Base-by-base conservation (phyloP, 352 stramenopile genomes). In the Globisporangium recalcitrans region DNA sequence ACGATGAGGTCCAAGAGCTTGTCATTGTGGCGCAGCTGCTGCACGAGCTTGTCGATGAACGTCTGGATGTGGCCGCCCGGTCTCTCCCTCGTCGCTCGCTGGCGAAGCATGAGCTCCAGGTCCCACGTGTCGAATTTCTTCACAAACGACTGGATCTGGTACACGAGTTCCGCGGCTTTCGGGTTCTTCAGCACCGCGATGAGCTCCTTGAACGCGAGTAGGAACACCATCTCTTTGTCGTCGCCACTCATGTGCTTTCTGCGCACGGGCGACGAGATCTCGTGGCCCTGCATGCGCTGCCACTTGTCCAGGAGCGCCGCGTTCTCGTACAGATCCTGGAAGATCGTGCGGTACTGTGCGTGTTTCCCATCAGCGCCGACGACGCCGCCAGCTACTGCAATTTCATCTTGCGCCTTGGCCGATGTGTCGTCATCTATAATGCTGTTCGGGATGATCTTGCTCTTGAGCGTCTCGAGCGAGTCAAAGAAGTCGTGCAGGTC, bases 121-220 rank as follows among this genome's bases (percentile, higher is more conserved):
- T 88, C 70, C 77, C 79, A 88, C 14, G 82, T 59, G 22, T 82
- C 75, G 19, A 85, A 75, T 13, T 65, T 72, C 60, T 87, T 80
- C 4, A 92, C 78, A 49, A 93, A 93, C 13, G 75, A 78, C 57
- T 92, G 85, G 55, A 93, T 86, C 34, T 87, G 75, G 62, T 93
- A 90, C 51, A 93, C 85, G 11, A 91, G 44, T 26, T 93, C 82
- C 0, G 81, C 80, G 1, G 78, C 79, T 19, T 77, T 63, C 14
- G 80, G 64, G 24, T 85, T 74, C 64, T 90, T 91, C 29, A 93
- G 60, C 40, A 91, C 32, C 3, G 47, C 42, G 8, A 91, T 29
- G 3, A 93, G 67, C 54, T 91, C 79, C 11, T 76, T 63, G 63
- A 87, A 91, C 0, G 70, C 78, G 22, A 76, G 22, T 19, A 90